These are phyloP conservation scores for Macrolepiota fuliginosa DNA, from an alignment of 768 basidiomycete genomes.

Conservation along the genomic window DNA sequence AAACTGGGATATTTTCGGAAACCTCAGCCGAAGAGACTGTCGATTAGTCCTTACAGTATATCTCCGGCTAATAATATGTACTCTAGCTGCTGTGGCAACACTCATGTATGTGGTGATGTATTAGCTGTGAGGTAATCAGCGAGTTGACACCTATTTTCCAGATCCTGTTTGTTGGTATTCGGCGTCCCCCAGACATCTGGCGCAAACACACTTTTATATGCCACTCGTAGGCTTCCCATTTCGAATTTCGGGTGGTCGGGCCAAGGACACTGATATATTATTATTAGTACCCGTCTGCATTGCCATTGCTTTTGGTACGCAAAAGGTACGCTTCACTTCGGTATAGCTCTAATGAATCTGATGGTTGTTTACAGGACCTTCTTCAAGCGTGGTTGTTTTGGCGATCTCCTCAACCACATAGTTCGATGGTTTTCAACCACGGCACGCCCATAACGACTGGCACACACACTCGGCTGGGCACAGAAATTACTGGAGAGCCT, in stretches of 20 bases:
- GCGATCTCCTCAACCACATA: neutral
- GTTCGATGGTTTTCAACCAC: neutral
- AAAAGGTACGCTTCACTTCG: neutral
- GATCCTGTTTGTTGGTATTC: too few relatives aligned
- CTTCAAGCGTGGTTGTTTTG: conserved; percentile 8
- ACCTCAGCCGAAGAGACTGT: neutral
- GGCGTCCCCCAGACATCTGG: too few relatives aligned
- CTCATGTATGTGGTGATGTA: neutral
- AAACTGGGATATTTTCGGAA: conserved; percentile 7
- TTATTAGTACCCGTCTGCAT: conserved; percentile 3
- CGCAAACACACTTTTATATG: too few relatives aligned
- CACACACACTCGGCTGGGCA: too few relatives aligned
- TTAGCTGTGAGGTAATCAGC: too few relatives aligned
- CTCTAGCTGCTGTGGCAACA: neutral
- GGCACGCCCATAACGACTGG: neutral
- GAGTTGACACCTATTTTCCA: neutral
- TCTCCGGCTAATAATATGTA: neutral
- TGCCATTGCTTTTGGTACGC: conserved; percentile 2
- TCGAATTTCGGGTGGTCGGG: too few relatives aligned
- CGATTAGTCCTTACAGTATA: conserved; percentile 1
- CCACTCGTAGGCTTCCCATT: neutral
- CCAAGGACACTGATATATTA: too few relatives aligned
- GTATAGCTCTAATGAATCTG: too few relatives aligned
- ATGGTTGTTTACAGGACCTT: conserved; percentile 2
- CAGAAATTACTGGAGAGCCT: too few relatives aligned